Conservation (phyloP, 495 filamentous ascomycete species). For the Lichenothelia convexa region DNA sequence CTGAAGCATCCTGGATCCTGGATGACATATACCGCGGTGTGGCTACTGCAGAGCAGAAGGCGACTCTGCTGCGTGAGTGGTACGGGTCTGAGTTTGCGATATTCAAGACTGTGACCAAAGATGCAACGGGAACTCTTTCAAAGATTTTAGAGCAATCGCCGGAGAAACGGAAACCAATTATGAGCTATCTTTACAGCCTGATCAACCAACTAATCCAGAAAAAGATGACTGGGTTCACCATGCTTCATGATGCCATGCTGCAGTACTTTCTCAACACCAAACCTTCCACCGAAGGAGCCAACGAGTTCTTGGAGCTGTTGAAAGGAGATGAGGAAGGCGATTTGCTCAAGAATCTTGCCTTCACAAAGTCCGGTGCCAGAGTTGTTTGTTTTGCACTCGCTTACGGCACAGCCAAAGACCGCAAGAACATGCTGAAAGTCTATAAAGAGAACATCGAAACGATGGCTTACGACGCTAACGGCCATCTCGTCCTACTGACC, state of each 20-base stretch:
- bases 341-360: slow-evolving; percentile 82
- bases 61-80: slow-evolving; percentile 77
- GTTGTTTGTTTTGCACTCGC: slow-evolving; percentile 68
- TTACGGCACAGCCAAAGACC: slow-evolving; percentile 74
- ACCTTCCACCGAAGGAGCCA: slow-evolving; percentile 55
- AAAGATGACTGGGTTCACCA: slow-evolving; percentile 84
- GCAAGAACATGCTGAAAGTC: slow-evolving; percentile 67
- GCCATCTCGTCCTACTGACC: slow-evolving; percentile 62
- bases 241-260: slow-evolving; percentile 94
- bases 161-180: slow-evolving; percentile 68
- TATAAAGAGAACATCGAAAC: slow-evolving; percentile 71
- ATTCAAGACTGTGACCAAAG: slow-evolving; percentile 39
- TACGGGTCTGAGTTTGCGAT: slow-evolving; percentile 88
- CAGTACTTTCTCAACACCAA: slow-evolving; percentile 79
- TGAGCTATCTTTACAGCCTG: slow-evolving; percentile 65
- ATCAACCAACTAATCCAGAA: slow-evolving; percentile 88
- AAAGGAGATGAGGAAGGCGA: slow-evolving; percentile 82
- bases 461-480: slow-evolving; percentile 62
- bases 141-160: slow-evolving; percentile 56
- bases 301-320: slow-evolving; percentile 74
- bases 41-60: slow-evolving; percentile 68
- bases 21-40: slow-evolving; percentile 86
- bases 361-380: slow-evolving; percentile 72
- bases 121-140: slow-evolving; percentile 40
- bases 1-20: slow-evolving; percentile 89